Conservation (phyloP, 2,329 filamentous ascomycete species). For the Aspergillus calidoustus region DNA sequence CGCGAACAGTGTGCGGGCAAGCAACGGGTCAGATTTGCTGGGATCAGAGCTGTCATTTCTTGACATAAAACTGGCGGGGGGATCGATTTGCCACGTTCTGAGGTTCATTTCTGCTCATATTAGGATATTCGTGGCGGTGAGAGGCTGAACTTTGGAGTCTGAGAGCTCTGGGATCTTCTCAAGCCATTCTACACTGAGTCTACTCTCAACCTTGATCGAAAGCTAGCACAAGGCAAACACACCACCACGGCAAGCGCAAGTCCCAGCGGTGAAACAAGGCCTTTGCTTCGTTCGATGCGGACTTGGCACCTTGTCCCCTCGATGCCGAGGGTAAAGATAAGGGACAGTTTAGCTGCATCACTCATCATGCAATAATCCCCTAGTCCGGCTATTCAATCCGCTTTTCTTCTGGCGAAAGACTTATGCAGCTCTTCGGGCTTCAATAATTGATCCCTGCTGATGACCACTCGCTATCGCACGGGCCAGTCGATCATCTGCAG, state of each 20-base stretch:
- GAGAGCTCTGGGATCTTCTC: not conserved
- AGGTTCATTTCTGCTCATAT: not conserved
- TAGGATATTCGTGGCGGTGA: not conserved
- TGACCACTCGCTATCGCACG: constrained; percentile 14
- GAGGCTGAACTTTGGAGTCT: not conserved
- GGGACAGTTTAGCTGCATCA: not conserved
- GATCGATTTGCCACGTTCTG: not conserved
- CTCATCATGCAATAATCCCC: not conserved
- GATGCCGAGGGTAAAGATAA: not conserved
- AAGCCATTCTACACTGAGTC: not conserved
- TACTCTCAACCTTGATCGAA: not conserved
- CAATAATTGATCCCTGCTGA: constrained; percentile 4
- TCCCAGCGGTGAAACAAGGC: not conserved
- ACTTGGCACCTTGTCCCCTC: not conserved
- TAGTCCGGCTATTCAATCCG: not conserved
- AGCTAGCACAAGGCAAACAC: not conserved
- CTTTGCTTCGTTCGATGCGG: constrained; percentile 3
- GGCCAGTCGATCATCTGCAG: constrained; percentile 26
- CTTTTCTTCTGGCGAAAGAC: not conserved
- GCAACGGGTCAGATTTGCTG: not conserved
- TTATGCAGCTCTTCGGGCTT: not conserved
- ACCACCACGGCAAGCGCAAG: not conserved
- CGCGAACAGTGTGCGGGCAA: not conserved
- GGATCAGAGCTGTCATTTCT: not conserved
- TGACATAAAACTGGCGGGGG: not conserved